phyloP scores from a whole-genome alignment of 2,329 filamentous ascomycete genomes.

The Emergomyces orientalis region DNA sequence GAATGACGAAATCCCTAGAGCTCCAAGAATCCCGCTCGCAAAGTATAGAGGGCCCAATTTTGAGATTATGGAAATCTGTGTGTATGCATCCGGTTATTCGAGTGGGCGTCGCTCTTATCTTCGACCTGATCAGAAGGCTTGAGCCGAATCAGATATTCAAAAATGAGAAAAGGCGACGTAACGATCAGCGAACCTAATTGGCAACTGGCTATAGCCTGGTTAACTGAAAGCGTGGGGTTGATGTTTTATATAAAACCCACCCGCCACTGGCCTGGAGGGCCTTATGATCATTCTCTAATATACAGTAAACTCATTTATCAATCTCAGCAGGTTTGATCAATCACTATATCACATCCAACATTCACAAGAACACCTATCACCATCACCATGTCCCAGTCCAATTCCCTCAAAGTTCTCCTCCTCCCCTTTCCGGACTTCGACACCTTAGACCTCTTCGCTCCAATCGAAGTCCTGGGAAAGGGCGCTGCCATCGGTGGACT shows the following conservation, averaged over 20 bases:
- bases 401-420: constrained; percentile 1
- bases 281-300: background rate
- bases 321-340: background rate
- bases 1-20: background rate
- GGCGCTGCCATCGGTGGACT: background rate
- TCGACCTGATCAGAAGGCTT: background rate
- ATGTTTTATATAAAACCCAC: background rate
- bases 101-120: background rate
- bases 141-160: background rate
- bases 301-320: background rate
- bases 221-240: background rate
- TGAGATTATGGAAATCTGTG: background rate
- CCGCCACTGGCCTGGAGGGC: background rate
- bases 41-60: background rate
- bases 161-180: background rate
- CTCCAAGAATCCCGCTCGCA: background rate
- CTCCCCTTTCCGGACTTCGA: constrained; percentile 3
- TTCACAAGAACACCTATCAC: background rate
- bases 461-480: constrained; percentile 4
- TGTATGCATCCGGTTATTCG: background rate
- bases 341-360: background rate
- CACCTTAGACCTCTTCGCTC: constrained; percentile 4
- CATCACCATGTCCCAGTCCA: background rate
- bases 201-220: background rate
- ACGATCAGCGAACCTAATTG: background rate